A percentile compares a stretch with the other conserved stretches of the same genome.
Conservation (phyloP, 306 rosid genomes). For the Hylodesmum podocarpum region DNA sequence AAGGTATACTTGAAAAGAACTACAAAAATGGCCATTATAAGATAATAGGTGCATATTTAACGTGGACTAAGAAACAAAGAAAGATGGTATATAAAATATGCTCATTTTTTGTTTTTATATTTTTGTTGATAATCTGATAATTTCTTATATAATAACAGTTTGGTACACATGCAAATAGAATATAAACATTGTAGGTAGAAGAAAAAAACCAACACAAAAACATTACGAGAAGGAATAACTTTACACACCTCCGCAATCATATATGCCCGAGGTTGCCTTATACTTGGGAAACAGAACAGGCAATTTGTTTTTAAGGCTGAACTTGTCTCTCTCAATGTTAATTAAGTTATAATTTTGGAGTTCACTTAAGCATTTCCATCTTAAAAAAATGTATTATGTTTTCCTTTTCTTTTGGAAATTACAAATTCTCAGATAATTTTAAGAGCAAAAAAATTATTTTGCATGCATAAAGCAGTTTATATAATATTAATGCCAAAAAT, state of each 20-base stretch:
- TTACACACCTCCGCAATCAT: background rate
- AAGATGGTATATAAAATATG: background rate
- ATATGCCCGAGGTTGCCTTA: background rate
- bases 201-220: background rate
- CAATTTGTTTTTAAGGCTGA: conserved; percentile 6
- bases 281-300: conserved; percentile 7
- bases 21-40: no score
- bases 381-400: background rate
- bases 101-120: no score
- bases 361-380: background rate
- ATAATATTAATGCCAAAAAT: background rate
- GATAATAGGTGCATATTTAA: no score
- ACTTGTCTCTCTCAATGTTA: background rate
- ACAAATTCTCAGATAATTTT: background rate
- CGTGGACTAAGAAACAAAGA: background rate
- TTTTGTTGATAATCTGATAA: no score
- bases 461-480: background rate
- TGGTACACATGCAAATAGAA: background rate
- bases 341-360: background rate
- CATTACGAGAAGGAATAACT: background rate
- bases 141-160: background rate
- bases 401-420: background rate
- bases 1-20: no score
- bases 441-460: background rate
- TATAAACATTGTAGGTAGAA: background rate